These are phyloP conservation scores for Panellus pusillus DNA, from an alignment of 768 basidiomycete species.

Conservation along the genomic window DNA sequence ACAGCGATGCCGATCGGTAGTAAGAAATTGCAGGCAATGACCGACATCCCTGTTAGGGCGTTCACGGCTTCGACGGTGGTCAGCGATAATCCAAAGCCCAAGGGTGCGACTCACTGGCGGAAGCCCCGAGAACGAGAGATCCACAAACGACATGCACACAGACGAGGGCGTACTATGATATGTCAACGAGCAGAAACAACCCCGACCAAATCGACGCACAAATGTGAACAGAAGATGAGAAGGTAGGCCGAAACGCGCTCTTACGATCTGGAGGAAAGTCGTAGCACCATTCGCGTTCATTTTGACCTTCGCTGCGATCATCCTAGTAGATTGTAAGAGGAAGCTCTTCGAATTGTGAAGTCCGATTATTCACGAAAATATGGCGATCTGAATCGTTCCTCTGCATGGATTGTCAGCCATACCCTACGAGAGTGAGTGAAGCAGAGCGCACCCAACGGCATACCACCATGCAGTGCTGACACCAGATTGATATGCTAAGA, in stretches of 20 bases:
- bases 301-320: conserved; percentile 41
- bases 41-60: conserved; percentile 29
- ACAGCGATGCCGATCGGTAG: conserved; percentile 29
- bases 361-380: conserved; percentile 26
- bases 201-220: background rate
- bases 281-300: conserved; percentile 43
- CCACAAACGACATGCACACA: conserved; percentile 40
- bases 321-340: conserved; percentile 13
- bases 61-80: conserved; percentile 20
- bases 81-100: conserved; percentile 15
- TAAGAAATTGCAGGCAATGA: conserved; percentile 28
- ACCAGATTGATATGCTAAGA: conserved; percentile 19
- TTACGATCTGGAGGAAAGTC: conserved; percentile 44
- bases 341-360: background rate
- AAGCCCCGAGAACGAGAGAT: conserved; percentile 31
- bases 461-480: conserved; percentile 35
- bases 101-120: background rate
- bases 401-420: conserved; percentile 26
- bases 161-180: conserved; percentile 29
- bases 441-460: background rate
- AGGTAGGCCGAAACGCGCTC: conserved; percentile 34
- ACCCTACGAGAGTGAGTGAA: conserved; percentile 25
- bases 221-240: conserved; percentile 38
- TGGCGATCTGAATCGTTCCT: conserved; percentile 38
- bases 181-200: background rate